A percentile compares a stretch with the other conserved stretches of the same genome.
Conservation (phyloP, 805 yeast genomes). For the Blastobotrys muscicola region DNA sequence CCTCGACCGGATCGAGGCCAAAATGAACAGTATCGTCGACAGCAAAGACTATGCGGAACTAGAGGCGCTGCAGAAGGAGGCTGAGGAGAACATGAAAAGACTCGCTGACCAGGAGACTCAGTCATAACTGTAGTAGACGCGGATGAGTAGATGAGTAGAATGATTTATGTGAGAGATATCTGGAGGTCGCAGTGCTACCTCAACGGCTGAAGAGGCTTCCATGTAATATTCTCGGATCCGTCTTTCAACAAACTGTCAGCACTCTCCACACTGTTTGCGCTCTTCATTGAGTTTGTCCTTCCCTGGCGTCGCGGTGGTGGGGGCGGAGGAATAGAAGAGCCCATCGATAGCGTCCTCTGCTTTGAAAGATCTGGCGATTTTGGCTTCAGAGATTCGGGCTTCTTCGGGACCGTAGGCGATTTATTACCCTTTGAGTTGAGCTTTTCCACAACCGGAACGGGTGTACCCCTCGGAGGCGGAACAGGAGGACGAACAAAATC, state of each 20-base stretch:
- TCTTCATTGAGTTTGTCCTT: background rate
- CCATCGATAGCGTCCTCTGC: background rate
- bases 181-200: no score
- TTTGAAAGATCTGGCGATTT: no score
- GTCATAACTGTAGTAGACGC: no score
- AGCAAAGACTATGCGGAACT: constrained; percentile 28
- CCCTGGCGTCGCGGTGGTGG: constrained; percentile 5
- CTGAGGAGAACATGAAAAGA: constrained; percentile 3
- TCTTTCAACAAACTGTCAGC: constrained; percentile 6
- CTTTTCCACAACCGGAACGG: background rate
- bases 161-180: no score
- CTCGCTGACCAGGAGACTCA: no score
- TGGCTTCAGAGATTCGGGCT: constrained; percentile 3
- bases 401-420: constrained; percentile 1
- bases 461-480: constrained; percentile 7
- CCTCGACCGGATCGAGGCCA: constrained; percentile 55
- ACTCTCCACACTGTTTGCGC: constrained; percentile 4
- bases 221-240: background rate
- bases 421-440: constrained; percentile 2
- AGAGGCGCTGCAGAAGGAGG: constrained; percentile 5
- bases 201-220: constrained; percentile 12
- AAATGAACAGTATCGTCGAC: constrained; percentile 45
- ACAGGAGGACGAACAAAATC: constrained; percentile 36
- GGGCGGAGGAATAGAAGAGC: constrained; percentile 10
- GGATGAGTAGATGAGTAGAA: no score